phyloP scores from a whole-genome alignment of 1,284 basidiomycete genomes.

The Laetiporus sulphureus region DNA sequence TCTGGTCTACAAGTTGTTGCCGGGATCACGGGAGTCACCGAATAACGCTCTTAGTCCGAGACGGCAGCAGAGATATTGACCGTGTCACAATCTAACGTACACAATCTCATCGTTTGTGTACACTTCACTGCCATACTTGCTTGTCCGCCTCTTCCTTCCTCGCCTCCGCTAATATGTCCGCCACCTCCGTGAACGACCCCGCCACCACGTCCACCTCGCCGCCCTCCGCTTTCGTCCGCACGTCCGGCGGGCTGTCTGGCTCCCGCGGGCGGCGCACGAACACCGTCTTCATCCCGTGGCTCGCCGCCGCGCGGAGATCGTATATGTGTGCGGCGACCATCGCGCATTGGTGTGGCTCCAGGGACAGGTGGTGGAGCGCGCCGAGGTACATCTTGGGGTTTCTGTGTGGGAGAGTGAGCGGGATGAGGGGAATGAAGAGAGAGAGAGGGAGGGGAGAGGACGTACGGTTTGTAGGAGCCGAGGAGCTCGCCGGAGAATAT shows the following conservation, averaged over 20 bases:
- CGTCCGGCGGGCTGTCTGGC: constrained; percentile 32
- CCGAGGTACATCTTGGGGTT: constrained; percentile 46
- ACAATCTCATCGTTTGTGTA: too few relatives aligned
- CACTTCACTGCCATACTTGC: too few relatives aligned
- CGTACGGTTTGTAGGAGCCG: constrained; percentile 55
- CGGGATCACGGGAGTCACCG: too few relatives aligned
- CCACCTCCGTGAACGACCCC: constrained; percentile 22
- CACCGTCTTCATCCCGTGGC: constrained; percentile 47
- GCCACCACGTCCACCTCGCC: constrained; percentile 26
- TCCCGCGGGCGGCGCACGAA: constrained; percentile 40
- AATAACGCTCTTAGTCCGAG: too few relatives aligned
- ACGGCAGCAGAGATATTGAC: too few relatives aligned
- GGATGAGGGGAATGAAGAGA: background rate
- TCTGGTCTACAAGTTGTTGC: too few relatives aligned
- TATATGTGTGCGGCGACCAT: constrained; percentile 61
- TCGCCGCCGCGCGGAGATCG: constrained; percentile 49
- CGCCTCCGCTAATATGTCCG: constrained; percentile 7
- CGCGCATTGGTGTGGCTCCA: constrained; percentile 43
- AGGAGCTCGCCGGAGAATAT: constrained; percentile 56
- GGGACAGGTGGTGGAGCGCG: constrained; percentile 41
- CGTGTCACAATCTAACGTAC: too few relatives aligned
- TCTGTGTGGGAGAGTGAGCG: constrained; percentile 23
- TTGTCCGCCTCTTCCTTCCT: background rate
- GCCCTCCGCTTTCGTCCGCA: constrained; percentile 19
- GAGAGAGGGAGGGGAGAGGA: too few relatives aligned